These are phyloP conservation scores for Malassezia sympodialis DNA, from an alignment of 1,284 basidiomycete genomes.

Conservation along the genomic window DNA sequence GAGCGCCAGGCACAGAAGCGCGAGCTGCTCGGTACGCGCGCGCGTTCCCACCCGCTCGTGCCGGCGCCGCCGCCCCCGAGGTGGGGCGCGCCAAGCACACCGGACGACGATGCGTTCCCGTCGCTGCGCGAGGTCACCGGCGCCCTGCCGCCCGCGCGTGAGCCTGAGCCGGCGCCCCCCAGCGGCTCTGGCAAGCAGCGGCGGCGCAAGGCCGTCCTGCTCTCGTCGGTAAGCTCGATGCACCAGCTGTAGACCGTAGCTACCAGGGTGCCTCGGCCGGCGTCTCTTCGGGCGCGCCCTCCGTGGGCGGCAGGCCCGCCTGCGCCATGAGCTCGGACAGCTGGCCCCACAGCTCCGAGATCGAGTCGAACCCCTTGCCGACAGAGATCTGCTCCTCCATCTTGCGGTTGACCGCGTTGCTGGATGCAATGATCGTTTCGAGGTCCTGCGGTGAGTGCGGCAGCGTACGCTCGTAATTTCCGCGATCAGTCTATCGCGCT, in stretches of 20 bases:
- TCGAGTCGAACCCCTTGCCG: conserved; percentile 82
- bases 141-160: neutral
- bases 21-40: conserved; percentile 21
- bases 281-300: neutral
- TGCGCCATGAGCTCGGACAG: conserved; percentile 65
- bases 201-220: conserved; percentile 14
- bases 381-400: conserved; percentile 82
- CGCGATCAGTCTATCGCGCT: conserved; percentile 61
- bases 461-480: conserved; percentile 60
- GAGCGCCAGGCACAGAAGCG: conserved; percentile 37
- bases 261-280: neutral
- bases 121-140: neutral
- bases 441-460: conserved; percentile 58
- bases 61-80: neutral
- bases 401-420: conserved; percentile 79
- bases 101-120: conserved; percentile 1
- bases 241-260: conserved; percentile 8
- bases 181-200: conserved; percentile 11
- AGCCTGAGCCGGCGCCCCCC: neutral
- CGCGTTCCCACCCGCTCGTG: neutral
- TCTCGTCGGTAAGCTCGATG: conserved; percentile 17
- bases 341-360: conserved; percentile 72
- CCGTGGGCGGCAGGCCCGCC: conserved; percentile 23
- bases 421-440: conserved; percentile 72
- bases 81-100: conserved; percentile 3